Evolutionary conservation across 192 early-diverging fungal species (phyloP), one percentile per base, ranked within the genome.

Genomic region (Paraglomus brasilianum): DNA sequence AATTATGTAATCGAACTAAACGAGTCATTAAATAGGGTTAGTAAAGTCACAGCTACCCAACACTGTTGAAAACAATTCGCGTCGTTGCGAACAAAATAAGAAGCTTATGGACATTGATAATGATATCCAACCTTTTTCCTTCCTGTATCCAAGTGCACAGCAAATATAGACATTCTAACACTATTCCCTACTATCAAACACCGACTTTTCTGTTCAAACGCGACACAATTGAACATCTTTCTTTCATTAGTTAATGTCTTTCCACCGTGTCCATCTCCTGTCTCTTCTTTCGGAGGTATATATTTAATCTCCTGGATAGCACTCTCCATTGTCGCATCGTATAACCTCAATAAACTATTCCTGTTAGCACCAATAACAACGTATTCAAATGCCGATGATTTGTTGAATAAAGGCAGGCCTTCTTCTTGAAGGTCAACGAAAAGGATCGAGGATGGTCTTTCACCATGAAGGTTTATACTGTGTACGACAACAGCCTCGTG

Each of bases 201-300:
- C 5, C 69, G 63, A 14, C 70, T 72, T 42, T 70, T 61, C 36
- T 67, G 56, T 36, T 81, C 80, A 68, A 72, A 81, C 40, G 69
- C 78, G 63, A 78, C 62, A 65, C 75, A 75, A 73, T 81, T 81
- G 68, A 81, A 81, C 77, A 78, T 81, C 22, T 30, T 30, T 30
- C 30, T 30, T 30, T 30, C 30, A 30, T 30, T 30, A 30, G 30
- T 30, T 30, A 30, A 30, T 3, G 30, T 3, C 30, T 30, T 30
- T 30, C 30, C 30, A 30, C 30, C 3, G 3, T 3, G 30, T 68
- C 57, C 75, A 73, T 66, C 55, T 77, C 75, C 42, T 65, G 70
- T 40, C 65, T 69, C 41, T 65, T 75, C 59, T 65, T 69, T n/a
- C 0, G 80, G 80, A 13, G 77, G 77, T 42, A 78, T 73, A 55